Base-by-base conservation (phyloP, 2,329 filamentous ascomycete species). In the Clarireedia paspali region DNA sequence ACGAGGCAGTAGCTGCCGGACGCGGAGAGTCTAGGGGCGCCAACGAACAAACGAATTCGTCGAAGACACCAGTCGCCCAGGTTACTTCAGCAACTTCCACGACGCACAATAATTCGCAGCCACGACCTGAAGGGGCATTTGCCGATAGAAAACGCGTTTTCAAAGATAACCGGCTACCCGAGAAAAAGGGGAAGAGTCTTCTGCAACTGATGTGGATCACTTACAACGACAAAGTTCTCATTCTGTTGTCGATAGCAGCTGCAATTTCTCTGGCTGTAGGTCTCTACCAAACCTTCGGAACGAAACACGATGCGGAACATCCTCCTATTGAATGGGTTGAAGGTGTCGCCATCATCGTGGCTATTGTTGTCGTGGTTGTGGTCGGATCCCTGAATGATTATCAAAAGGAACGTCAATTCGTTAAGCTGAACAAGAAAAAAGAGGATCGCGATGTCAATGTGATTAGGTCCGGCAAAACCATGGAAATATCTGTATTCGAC, bases 381-480 rank as follows among this genome's bases (percentile, higher is more conserved):
- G 88, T 89, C 20, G 88, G 87, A 59, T 87, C 88, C n/a, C 73
- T 84, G 36, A 91, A 90, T 62, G 88, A 91, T 67, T 91, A 84
- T 79, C 88, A 91, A 65, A 91, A 91, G 70, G 88, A 91, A 68
- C 79, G 85, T 47, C 86, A 89, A 65, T 91, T 91, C 64, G 85
- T 88, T 40, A 89, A 89, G 69, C 74, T 91, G 58, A 91, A 91
- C 71, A 83, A 83, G 69, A 89, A 89, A 67, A 91, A 91, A 70
- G 84, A 90, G 50, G 84, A 90, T 66, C 80, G 88, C 34, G 74
- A 80, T 50, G 83, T 92, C 63, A 90, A 89, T 59, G 84, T 89
- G 9, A 74, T 88, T 51, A 84, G 89, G n/a, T 91, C 87, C 1
- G 89, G 87, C 30, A 83, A 78, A 63, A 83, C 83, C 0, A 77